Evolutionary conservation across 73 alveolate genomes (phyloP), one percentile per base, ranked within the genome.

Genomic region (Paramecium caudatum): DNA sequence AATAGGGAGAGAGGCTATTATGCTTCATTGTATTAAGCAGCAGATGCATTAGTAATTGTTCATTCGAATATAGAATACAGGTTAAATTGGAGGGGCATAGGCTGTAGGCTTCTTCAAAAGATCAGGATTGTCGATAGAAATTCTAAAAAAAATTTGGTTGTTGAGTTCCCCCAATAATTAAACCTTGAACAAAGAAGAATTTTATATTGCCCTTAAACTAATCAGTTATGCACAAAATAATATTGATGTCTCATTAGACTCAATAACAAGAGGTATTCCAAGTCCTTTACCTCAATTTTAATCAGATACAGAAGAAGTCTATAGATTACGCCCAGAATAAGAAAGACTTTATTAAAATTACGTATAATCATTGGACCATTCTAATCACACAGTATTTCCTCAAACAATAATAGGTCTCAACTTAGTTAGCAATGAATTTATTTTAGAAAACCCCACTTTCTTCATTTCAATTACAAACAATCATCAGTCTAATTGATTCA

Each of bases 81-180:
- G 47, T 3, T 43, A 37, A 41, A 74, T 74, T 16, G 88, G 88
- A 41, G 88, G 88, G 3, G 88, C 88, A 6, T 74, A 74, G 55
- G 68, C 88, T 17, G 88, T 74, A 25, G 15, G 32, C 8, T 74
- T 74, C 23, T 74, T 74, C 12, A 74, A 74, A 74, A 74, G 68
- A 21, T 74, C 88, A 41, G 88, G 88, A 41, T 45, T 74, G 21
- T 12, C 69, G 1, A 45, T 74, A 12, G 88, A 74, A 4, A 21
- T 43, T 74, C 68, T 74, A 2, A 74, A 74, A 47, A 74, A 74
- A 47, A 74, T 74, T 41, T 74, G 88, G 88, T 45, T 74, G 21
- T 16, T 74, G 7, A 41, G 69, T 41, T 74, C 88, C 7, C 68
- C 88, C 1, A 74, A 74, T 23, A 74, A 74, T 74, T 74, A 74